A percentile compares a stretch with the other conserved stretches of the same genome.
These are phyloP conservation scores for Globisporangium sylvaticum DNA, from an alignment of 352 stramenopile species.

Conservation along the genomic window DNA sequence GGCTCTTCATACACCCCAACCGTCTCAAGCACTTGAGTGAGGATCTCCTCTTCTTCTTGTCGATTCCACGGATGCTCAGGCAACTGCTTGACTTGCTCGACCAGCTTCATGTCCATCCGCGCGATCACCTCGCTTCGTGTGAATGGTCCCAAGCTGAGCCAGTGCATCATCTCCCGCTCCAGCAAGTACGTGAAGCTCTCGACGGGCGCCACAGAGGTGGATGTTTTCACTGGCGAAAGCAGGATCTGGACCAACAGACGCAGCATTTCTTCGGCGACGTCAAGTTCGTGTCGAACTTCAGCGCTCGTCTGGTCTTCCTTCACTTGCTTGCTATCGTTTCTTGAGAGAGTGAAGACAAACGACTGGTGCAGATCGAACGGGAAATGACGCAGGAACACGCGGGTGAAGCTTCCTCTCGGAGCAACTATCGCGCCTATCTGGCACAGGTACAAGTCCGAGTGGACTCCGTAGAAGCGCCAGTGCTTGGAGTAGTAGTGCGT, in stretches of 20 bases:
- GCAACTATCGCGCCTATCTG: conserved; percentile 55
- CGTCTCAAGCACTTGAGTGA: conserved; percentile 55
- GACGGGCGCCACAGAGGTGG: conserved; percentile 26
- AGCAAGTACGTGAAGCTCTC: conserved; percentile 40
- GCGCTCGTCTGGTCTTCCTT: conserved; percentile 17
- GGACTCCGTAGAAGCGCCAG: conserved; percentile 73
- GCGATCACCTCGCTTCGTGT: conserved; percentile 62
- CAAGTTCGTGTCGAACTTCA: conserved; percentile 36
- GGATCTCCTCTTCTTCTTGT: conserved; percentile 76
- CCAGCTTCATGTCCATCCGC: conserved; percentile 65
- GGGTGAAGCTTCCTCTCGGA: conserved; percentile 45
- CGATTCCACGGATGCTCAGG: conserved; percentile 43
- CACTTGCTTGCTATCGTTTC: conserved; percentile 14
- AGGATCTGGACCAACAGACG: conserved; percentile 58
- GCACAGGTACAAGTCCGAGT: conserved; percentile 67
- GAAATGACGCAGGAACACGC: conserved; percentile 56
- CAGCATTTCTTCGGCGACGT: conserved; percentile 61
- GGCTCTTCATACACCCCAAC: conserved; percentile 65
- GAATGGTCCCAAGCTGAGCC: conserved; percentile 63
- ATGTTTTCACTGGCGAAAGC: conserved; percentile 46
- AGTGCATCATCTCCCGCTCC: conserved; percentile 75
- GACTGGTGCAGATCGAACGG: conserved; percentile 22
- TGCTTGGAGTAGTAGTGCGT: conserved; percentile 81
- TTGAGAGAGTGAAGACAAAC: conserved; percentile 9
- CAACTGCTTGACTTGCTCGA: conserved; percentile 72